A percentile compares a stretch with the other conserved stretches of the same genome.
Evolutionary conservation across 805 yeast species (phyloP).

Genomic region (Vanderwaltozyma yarrowii): DNA sequence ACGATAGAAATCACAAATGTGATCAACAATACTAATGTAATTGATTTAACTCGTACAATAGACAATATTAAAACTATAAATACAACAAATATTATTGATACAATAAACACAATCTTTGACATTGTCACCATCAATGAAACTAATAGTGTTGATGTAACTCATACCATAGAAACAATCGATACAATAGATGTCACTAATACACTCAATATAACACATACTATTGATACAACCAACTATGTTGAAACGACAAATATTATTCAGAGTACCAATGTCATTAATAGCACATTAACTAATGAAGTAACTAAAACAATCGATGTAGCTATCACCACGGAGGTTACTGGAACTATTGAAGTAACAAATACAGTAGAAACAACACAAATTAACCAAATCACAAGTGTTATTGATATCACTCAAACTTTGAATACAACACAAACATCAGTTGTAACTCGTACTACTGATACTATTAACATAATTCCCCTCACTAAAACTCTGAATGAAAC

Average conservation of each 20-base stretch:
- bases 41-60: background rate
- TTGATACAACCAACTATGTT: no score
- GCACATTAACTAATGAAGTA: background rate
- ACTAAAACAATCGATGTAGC: background rate
- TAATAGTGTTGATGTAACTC: background rate
- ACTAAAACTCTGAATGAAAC: no score
- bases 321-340: background rate
- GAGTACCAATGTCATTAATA: no score
- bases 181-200: slow-evolving; percentile 10
- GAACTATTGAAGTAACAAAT: background rate
- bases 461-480: background rate
- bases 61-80: background rate
- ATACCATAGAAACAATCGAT: background rate
- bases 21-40: background rate
- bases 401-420: background rate
- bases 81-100: background rate
- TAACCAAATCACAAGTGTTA: background rate
- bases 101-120: no score
- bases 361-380: background rate
- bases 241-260: no score
- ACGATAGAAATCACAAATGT: background rate
- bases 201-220: background rate
- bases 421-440: background rate
- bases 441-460: background rate
- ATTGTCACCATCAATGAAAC: background rate